Evolutionary conservation across 1,284 basidiomycete species (phyloP), one percentile per base, ranked within the genome.

Genomic region (Leccinum olivaceoglutinosum): DNA sequence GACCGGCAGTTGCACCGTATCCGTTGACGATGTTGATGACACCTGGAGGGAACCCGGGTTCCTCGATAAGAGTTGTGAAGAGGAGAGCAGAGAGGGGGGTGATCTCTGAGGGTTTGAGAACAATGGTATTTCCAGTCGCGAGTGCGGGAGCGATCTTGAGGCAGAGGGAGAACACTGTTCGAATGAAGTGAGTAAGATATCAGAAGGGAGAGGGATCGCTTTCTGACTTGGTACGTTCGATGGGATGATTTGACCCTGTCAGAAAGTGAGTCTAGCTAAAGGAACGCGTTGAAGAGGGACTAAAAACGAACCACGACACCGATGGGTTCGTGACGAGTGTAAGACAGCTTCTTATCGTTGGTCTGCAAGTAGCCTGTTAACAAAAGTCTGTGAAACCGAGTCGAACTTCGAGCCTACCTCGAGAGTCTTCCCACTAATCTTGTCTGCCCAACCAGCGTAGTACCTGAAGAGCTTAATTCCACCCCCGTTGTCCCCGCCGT

Each of bases 81-180:
- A 68, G 64, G 10, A 70, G 67, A 21, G 70, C 70, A 5, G 70
- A 83, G 54, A 91, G 81, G 36, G 89, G 89, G 10, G 55, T 90
- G 68, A 87, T 82, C 75, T 91, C 89, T 61, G 87, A 87, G 10
- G 89, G 85, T 81, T 92, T 90, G 68, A 90, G 76, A 67, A 90
- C 79, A 70, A 90, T 77, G 49, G 81, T 79, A 80, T 86, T 87
- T 63, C 89, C 89, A 4, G 83, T 81, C 3, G 88, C 88, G 63
- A 90, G 82, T 7, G 89, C 87, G 34, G 89, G 88, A 36, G 80
- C 88, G 67, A 90, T 74, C 78, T 90, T 90, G 85, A 87, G 89
- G 25, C 83, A 70, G 71, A 85, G 75, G 80, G 87, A 84, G 70
- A 80, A 75, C 70, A 72, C 65, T 60, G 5, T 41, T 7, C 3